phyloP scores from a whole-genome alignment of 805 yeast genomes.

The Wickerhamiella cacticola region DNA sequence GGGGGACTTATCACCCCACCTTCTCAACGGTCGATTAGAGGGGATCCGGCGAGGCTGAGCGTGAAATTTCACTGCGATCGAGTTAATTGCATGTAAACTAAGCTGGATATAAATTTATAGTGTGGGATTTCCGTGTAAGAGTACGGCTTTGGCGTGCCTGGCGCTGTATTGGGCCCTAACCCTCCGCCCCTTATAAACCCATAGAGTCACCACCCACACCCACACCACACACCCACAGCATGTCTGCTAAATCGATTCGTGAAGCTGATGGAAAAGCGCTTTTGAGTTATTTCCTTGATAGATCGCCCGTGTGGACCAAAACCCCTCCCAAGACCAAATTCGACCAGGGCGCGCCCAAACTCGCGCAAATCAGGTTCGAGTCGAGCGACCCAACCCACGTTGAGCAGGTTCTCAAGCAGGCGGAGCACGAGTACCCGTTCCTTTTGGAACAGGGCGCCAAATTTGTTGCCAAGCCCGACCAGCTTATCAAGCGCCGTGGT shows the following conservation, averaged over 20 bases:
- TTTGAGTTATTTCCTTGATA: slow-evolving; percentile 33
- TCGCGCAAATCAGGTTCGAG: slow-evolving; percentile 30
- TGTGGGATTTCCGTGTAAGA: not conserved
- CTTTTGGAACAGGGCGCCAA: slow-evolving; percentile 29
- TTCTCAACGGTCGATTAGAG: not conserved
- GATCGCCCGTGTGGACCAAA: slow-evolving; percentile 31
- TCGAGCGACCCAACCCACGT: slow-evolving; percentile 23
- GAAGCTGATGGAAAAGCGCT: slow-evolving; percentile 39
- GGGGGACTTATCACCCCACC: not conserved
- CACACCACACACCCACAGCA: too few relatives aligned
- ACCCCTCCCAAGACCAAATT: slow-evolving; percentile 27
- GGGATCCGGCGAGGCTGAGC: not conserved
- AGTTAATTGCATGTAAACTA: not conserved
- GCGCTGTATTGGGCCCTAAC: not conserved
- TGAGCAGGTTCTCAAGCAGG: slow-evolving; percentile 28
- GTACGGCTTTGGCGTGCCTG: not conserved
- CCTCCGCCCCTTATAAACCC: not conserved
- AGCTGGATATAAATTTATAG: too few relatives aligned
- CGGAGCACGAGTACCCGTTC: slow-evolving; percentile 35
- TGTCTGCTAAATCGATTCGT: slow-evolving; percentile 37
- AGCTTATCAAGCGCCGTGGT: slow-evolving; percentile 37
- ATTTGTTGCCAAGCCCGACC: slow-evolving; percentile 38
- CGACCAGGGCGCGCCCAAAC: slow-evolving; percentile 29
- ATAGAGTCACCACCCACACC: not conserved
- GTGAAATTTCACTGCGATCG: not conserved